phyloP scores from a whole-genome alignment of 2,329 filamentous ascomycete species.

The Talaromyces sp. region DNA sequence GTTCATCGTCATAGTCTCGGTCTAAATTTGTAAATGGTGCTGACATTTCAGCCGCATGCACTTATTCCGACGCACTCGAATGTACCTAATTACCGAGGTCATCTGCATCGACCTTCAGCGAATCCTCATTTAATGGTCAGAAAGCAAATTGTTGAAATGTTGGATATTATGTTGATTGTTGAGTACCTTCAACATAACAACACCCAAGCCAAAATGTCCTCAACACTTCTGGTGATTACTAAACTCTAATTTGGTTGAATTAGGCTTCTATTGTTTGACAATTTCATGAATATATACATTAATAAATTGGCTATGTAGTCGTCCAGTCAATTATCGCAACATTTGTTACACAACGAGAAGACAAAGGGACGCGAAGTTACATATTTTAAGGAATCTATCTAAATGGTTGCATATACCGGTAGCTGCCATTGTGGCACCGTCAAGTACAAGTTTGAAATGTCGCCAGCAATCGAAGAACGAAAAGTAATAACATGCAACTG shows the following conservation, averaged over 20 bases:
- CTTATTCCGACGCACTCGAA: background rate
- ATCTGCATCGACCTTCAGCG: background rate
- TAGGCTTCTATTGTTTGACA: background rate
- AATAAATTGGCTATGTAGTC: background rate
- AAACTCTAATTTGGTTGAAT: background rate
- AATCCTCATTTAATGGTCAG: background rate
- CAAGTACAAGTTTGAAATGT: constrained; percentile 22
- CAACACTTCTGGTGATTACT: background rate
- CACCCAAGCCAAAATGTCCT: background rate
- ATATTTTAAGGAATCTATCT: background rate
- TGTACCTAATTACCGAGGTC: background rate
- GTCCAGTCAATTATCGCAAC: background rate
- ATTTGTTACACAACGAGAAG: background rate
- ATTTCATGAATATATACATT: background rate
- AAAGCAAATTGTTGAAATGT: background rate
- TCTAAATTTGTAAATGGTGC: background rate
- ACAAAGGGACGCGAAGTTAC: background rate
- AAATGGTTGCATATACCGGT: constrained; percentile 17
- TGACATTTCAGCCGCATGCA: background rate
- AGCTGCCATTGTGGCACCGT: constrained; percentile 26
- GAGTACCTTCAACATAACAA: background rate
- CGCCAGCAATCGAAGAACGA: constrained; percentile 20
- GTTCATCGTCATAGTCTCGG: background rate
- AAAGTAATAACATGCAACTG: constrained; percentile 24
- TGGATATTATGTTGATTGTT: background rate